Evolutionary conservation across 2,329 filamentous ascomycete species (phyloP).

Genomic region (Trichophyton schoenleinii): DNA sequence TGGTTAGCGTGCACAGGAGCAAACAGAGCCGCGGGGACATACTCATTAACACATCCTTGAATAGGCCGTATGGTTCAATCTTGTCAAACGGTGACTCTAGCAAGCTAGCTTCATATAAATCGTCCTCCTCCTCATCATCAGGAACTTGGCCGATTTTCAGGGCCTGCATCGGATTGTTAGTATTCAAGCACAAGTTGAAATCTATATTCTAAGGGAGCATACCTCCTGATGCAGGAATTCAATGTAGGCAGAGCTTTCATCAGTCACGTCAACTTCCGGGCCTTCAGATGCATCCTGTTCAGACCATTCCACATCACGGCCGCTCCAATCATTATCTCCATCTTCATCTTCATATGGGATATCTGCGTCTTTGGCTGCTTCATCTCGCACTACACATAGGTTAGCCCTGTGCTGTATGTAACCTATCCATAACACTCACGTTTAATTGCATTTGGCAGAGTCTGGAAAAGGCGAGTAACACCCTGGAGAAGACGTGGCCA

Average conservation of each 20-base stretch:
- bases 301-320: conserved; percentile 57
- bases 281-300: conserved; percentile 52
- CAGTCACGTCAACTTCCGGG: conserved; percentile 55
- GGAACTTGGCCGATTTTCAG: conserved; percentile 66
- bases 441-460: conserved; percentile 73
- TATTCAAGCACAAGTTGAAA: not conserved
- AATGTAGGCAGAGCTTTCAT: conserved; percentile 87
- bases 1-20: conserved; percentile 13
- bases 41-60: conserved; percentile 73
- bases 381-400: conserved; percentile 57
- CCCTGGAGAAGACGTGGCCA: conserved; percentile 88
- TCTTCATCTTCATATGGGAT: conserved; percentile 58
- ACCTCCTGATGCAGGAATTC: conserved; percentile 92
- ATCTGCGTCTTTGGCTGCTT: conserved; percentile 81
- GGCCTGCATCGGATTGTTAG: conserved; percentile 40
- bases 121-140: conserved; percentile 68
- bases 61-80: conserved; percentile 84
- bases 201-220: conserved; percentile 19
- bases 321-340: conserved; percentile 73
- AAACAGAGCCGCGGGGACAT: conserved; percentile 32
- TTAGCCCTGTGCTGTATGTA: not conserved
- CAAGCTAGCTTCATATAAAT: conserved; percentile 82
- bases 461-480: conserved; percentile 82
- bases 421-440: conserved; percentile 42
- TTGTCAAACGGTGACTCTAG: conserved; percentile 92